Base-by-base conservation (phyloP, 2,329 filamentous ascomycete genomes). In the Diaporthe australafricana region DNA sequence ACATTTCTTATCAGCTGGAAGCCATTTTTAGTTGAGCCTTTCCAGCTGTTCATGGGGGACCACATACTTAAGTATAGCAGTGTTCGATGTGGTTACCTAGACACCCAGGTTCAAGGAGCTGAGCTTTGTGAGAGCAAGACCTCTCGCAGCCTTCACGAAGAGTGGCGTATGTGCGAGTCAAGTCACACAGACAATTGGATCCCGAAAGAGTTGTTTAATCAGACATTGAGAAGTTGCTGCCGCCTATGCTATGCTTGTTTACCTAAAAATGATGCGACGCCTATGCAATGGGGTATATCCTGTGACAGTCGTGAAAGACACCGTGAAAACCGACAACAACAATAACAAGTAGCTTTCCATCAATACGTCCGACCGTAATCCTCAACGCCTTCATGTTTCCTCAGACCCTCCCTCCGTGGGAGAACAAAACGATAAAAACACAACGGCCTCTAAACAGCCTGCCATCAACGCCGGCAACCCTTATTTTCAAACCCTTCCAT, bases 371-470 rank as follows among this genome's bases (percentile, higher is more conserved):
- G 14, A 22, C 17, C 9, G 22, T 91, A 87, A 25, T 89, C 87
- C 75, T 89, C 87, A 1, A 75, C 87, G 85, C 77, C 89, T 88
- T 0, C 90, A 3, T 87, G 86, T 42, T 86, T 85, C 83, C 93
- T 94, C 79, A 95, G 93, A 7, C 92, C 93, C 81, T 96, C 94
- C 0, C n/a, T n/a, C n/a, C n/a, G n/a, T n/a, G n/a, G n/a, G n/a
- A 12, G 22, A 27, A 27, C 22, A 5, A 50, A 27, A 27, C 14
- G 20, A 53, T 30, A 20, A 25, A 52, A 52, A 1, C 25, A 16
- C 14, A 16, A 40, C 11, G 32, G 32, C 32, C 32, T 35, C 32
- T 9, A 9, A 35, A 9, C 9, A 5, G 32, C 32, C 32, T 35
- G 5, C 32, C 32, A 35, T 35, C 32, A 35, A 35, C 9, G 9